Evolutionary conservation across 805 yeast species (phyloP).

Genomic region (Candida pseudofarinosa): DNA sequence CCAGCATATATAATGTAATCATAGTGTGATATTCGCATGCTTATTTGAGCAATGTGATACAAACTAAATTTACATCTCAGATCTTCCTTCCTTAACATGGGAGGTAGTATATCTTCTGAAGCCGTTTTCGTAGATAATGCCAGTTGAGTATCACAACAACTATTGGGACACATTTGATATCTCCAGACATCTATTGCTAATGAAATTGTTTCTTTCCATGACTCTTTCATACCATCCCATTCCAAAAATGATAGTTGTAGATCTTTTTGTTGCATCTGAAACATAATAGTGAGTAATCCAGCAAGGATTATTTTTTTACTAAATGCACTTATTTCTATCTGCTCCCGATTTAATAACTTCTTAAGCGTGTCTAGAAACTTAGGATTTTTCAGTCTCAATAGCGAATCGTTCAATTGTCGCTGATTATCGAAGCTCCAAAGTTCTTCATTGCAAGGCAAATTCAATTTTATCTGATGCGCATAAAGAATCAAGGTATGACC

Average conservation of each 20-base stretch:
- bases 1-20: slow-evolving; percentile 29
- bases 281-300: slow-evolving; percentile 20
- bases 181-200: slow-evolving; percentile 28
- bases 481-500: slow-evolving; percentile 24
- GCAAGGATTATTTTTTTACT: slow-evolving; percentile 20
- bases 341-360: slow-evolving; percentile 17
- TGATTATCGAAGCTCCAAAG: slow-evolving; percentile 24
- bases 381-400: slow-evolving; percentile 14
- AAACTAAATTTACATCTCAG: slow-evolving; percentile 21
- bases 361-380: slow-evolving; percentile 21
- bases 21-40: slow-evolving; percentile 25
- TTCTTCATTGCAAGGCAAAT: slow-evolving; percentile 26
- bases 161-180: slow-evolving; percentile 16
- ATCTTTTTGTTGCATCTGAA: slow-evolving; percentile 25
- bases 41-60: slow-evolving; percentile 25
- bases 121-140: slow-evolving; percentile 9
- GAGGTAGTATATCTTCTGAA: slow-evolving; percentile 11
- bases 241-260: slow-evolving; percentile 20
- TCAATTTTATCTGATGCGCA: slow-evolving; percentile 25
- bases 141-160: slow-evolving; percentile 16
- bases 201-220: slow-evolving; percentile 25
- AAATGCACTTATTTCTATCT: slow-evolving; percentile 17
- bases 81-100: slow-evolving; percentile 18
- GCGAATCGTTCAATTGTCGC: slow-evolving; percentile 9
- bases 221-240: slow-evolving; percentile 20